Evolutionary conservation across 2,329 filamentous ascomycete species (phyloP), one percentile per base, ranked within the genome.

Genomic region (Coniochaeta sp.): DNA sequence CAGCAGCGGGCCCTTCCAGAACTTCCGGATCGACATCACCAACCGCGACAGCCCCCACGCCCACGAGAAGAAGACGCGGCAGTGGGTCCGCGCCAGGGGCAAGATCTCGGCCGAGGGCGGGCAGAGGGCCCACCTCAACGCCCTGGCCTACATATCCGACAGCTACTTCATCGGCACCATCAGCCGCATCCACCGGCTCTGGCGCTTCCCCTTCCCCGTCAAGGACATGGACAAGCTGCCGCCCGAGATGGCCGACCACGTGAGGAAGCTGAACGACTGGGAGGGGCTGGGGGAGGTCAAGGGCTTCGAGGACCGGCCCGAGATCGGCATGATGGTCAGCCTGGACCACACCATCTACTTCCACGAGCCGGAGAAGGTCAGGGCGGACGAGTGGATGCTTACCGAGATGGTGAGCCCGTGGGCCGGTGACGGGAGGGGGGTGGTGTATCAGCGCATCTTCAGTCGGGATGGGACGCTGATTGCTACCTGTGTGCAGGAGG

Each of bases 91-190:
- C 59, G 87, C 89, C 11, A 78, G 87, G 58, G 92, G 92, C 34
- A 80, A 74, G 61, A 95, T 98, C 68, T 89, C 87, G 47, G 80
- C 83, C 1, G 79, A 79, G 3, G 91, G 90, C 22, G 91, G 91
- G 1, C 85, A 88, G 64, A 84, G 89, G 68, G 91, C 92, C 12
- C 93, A 98, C 71, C 79, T 97, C 38, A 89, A 85, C 40, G 95
- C 95, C 9, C 80, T 99, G 63, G 93, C 93, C 26, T 99, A 98
- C 77, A 90, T 98, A 78, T 91, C 88, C 28, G 93, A 98, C 75
- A 89, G 84, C 70, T 95, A 90, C 77, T 98, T 99, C 75, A 93
- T 98, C 72, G 93, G 90, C 43, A 97, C 93, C 1, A 85, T 97
- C 8, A 81, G 88, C 31, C 85, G 91, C 22, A 87, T 93, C 59